Evolutionary conservation across 805 yeast genomes (phyloP).

Genomic region (Saccharomycopsis selenospora): DNA sequence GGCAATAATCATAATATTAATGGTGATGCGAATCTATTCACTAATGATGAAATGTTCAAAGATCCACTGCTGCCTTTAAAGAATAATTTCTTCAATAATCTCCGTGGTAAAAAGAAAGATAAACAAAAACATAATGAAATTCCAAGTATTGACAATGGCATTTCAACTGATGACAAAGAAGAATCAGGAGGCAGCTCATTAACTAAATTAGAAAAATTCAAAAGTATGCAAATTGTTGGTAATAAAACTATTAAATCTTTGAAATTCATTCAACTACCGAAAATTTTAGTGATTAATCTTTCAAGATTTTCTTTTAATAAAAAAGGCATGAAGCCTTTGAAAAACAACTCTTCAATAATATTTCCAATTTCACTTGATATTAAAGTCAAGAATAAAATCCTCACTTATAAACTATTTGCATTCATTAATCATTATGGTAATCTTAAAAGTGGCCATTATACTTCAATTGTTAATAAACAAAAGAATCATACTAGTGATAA

Average conservation of each 20-base stretch:
- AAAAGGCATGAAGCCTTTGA: constrained; percentile 36
- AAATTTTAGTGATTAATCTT: constrained; percentile 70
- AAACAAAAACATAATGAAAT: constrained; percentile 1
- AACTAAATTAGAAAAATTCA: constrained; percentile 7
- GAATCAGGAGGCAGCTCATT: background rate
- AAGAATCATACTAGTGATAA: constrained; percentile 21
- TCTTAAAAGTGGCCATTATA: constrained; percentile 69
- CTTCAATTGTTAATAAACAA: constrained; percentile 51
- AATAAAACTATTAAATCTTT: constrained; percentile 55
- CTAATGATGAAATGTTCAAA: background rate
- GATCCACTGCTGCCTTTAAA: constrained; percentile 1
- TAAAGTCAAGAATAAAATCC: constrained; percentile 32
- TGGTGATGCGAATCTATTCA: background rate
- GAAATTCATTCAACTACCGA: constrained; percentile 73
- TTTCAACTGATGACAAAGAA: constrained; percentile 7
- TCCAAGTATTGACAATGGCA: background rate
- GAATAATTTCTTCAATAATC: constrained; percentile 3
- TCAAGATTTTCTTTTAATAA: constrained; percentile 61
- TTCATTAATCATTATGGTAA: constrained; percentile 68
- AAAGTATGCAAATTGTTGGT: constrained; percentile 18
- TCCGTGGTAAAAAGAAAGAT: constrained; percentile 9
- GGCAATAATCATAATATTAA: background rate
- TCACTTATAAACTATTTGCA: constrained; percentile 48
- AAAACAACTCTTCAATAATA: constrained; percentile 42
- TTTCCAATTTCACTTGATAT: constrained; percentile 52